Percentiles rank a stretch among this genome's conserved stretches.
These are phyloP conservation scores for Termitomyces sp. DNA, from an alignment of 768 basidiomycete genomes.

Conservation along the genomic window DNA sequence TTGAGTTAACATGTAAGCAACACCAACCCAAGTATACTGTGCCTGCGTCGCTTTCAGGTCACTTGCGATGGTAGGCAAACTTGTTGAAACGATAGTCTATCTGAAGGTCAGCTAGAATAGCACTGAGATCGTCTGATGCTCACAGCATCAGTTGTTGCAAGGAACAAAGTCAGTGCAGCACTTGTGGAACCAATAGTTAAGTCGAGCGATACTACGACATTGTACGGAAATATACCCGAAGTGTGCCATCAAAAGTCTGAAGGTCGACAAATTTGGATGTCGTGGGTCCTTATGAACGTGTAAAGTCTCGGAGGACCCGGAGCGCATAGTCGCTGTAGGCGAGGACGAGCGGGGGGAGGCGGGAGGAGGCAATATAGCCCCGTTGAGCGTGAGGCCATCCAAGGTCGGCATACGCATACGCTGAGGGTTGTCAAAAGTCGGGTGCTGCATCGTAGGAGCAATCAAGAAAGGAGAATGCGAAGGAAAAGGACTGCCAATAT, in stretches of 20 bases:
- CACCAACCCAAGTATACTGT: conserved; percentile 84
- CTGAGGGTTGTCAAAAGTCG: background rate
- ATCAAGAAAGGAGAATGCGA: background rate
- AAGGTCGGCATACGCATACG: background rate
- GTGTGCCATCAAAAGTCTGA: conserved; percentile 57
- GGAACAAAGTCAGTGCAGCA: conserved; percentile 73
- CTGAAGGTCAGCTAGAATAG: background rate
- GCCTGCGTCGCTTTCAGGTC: conserved; percentile 61
- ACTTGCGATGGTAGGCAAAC: conserved; percentile 72
- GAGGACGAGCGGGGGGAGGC: conserved; percentile 3
- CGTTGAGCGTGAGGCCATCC: background rate
- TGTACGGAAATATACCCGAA: conserved; percentile 44
- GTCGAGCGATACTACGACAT: background rate
- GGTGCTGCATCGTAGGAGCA: conserved; percentile 3
- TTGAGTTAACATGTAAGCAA: conserved; percentile 81
- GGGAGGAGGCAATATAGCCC: background rate
- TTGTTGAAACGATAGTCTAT: conserved; percentile 74
- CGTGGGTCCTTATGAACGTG: conserved; percentile 16
- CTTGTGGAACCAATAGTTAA: conserved; percentile 28
- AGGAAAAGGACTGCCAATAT: background rate
- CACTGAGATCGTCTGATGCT: conserved; percentile 16
- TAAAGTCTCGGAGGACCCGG: conserved; percentile 24
- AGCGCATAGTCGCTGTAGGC: conserved; percentile 22
- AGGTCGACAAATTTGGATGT: conserved; percentile 39
- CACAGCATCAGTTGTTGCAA: conserved; percentile 84